A percentile compares a stretch with the other conserved stretches of the same genome.
Evolutionary conservation across 768 basidiomycete species (phyloP).

Genomic region (Mrakia gelida): DNA sequence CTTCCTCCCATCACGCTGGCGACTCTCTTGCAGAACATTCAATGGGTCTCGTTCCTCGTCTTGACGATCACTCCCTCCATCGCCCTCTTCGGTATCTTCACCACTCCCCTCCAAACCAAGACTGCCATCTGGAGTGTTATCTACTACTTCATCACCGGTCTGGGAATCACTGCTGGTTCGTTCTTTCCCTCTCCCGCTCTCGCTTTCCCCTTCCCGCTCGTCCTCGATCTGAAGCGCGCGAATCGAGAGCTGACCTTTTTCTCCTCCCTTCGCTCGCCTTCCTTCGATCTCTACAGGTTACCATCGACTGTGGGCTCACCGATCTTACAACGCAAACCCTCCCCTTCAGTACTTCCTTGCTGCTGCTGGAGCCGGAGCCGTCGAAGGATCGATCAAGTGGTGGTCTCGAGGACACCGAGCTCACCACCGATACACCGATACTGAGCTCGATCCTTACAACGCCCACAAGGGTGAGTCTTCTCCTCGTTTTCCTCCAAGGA

Average conservation of each 20-base stretch:
- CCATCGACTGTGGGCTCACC: conserved; percentile 95
- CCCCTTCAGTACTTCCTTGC: conserved; percentile 83
- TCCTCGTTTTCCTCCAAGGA: conserved; percentile 37
- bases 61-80: conserved; percentile 69
- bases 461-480: conserved; percentile 75
- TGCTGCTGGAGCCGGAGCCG: conserved; percentile 80
- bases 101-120: conserved; percentile 59
- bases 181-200: not conserved
- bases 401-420: conserved; percentile 98
- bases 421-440: conserved; percentile 95
- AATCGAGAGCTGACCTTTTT: not conserved
- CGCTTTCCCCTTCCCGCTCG: conserved; percentile 41
- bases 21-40: conserved; percentile 58
- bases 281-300: conserved; percentile 57
- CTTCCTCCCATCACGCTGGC: conserved; percentile 63
- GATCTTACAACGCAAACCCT: conserved; percentile 84
- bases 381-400: conserved; percentile 97
- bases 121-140: conserved; percentile 63
- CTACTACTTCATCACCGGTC: conserved; percentile 81
- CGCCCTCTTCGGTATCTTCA: conserved; percentile 66
- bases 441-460: conserved; percentile 92
- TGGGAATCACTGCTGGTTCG: conserved; percentile 54
- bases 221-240: conserved; percentile 56
- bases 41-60: conserved; percentile 67
- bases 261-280: not conserved